Conservation (phyloP, 768 basidiomycete genomes). For the Lentinus brumalis region DNA sequence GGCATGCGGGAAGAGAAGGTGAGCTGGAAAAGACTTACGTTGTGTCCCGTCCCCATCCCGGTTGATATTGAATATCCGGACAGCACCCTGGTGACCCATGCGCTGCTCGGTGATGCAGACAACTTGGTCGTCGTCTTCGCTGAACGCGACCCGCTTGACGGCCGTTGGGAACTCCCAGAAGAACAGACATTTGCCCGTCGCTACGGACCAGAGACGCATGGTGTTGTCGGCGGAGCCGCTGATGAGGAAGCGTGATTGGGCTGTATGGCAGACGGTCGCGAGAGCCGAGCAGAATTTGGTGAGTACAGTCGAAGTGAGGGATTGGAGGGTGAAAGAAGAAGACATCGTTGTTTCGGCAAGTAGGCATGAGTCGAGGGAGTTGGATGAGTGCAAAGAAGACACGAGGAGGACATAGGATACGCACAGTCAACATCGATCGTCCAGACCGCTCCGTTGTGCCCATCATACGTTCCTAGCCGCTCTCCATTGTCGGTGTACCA, state of each 20-base stretch:
- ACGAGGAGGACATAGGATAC: constrained; percentile 26
- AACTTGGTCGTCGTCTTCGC: constrained; percentile 77
- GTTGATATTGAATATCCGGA: constrained; percentile 89
- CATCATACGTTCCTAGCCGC: constrained; percentile 93
- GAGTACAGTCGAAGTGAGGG: no score
- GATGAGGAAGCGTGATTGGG: constrained; percentile 81
- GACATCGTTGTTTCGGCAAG: no score
- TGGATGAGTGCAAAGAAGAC: not conserved
- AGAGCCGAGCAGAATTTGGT: not conserved
- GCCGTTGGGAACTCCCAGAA: constrained; percentile 99
- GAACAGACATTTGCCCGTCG: constrained; percentile 88
- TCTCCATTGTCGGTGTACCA: constrained; percentile 99
- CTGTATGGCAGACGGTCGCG: constrained; percentile 39
- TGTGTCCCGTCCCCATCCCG: constrained; percentile 76
- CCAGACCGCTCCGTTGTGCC: constrained; percentile 97
- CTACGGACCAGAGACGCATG: constrained; percentile 87
- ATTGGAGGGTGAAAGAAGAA: no score
- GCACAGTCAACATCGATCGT: constrained; percentile 94
- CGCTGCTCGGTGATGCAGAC: constrained; percentile 97
- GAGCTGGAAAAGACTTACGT: constrained; percentile 58
- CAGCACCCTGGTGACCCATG: constrained; percentile 89
- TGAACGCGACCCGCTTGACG: constrained; percentile 94
- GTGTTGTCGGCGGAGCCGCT: constrained; percentile 95
- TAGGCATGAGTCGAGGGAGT: not conserved
- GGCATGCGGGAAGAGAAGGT: not conserved